Percentiles rank a stretch among this genome's conserved stretches.
phyloP scores from a whole-genome alignment of 2,329 filamentous ascomycete species.

The Fulvia fulva region DNA sequence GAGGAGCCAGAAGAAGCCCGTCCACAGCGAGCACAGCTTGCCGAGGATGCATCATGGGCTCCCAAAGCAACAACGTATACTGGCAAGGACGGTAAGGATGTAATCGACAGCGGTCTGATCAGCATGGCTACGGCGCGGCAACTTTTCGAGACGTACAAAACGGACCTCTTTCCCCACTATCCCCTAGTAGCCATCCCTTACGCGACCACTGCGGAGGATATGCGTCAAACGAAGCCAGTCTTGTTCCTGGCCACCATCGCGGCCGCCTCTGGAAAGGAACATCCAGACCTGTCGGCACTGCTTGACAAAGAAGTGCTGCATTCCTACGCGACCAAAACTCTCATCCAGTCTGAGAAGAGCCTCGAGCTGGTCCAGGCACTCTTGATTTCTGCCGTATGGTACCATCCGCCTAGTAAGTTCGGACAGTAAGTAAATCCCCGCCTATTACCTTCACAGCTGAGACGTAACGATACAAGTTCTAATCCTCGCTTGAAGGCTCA shows the following conservation, averaged over 20 bases:
- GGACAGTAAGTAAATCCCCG: no score
- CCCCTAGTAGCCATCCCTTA: slow-evolving; percentile 60
- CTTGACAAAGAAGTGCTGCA: slow-evolving; percentile 49
- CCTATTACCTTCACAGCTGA: no score
- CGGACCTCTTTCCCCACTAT: slow-evolving; percentile 58
- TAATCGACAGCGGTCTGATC: slow-evolving; percentile 58
- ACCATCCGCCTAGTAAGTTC: slow-evolving; percentile 47
- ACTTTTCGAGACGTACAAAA: slow-evolving; percentile 57
- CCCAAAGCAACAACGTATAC: slow-evolving; percentile 7
- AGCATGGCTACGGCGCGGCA: slow-evolving; percentile 52
- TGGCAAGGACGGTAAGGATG: slow-evolving; percentile 29
- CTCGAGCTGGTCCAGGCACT: slow-evolving; percentile 51
- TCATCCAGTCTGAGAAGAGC: slow-evolving; percentile 49
- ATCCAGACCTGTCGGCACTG: slow-evolving; percentile 40
- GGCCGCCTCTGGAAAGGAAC: slow-evolving; percentile 56
- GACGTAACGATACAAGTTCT: no score
- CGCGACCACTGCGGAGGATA: slow-evolving; percentile 51
- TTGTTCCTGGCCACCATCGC: slow-evolving; percentile 70
- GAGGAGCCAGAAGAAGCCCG: not conserved
- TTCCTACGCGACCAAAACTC: slow-evolving; percentile 46
- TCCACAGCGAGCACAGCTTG: not conserved
- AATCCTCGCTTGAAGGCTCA: no score
- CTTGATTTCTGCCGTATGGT: slow-evolving; percentile 48
- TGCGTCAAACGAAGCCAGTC: slow-evolving; percentile 58
- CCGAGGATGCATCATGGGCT: slow-evolving; percentile 9